phyloP scores from a whole-genome alignment of 345 rosid species.

The Pugionium cornutum region DNA sequence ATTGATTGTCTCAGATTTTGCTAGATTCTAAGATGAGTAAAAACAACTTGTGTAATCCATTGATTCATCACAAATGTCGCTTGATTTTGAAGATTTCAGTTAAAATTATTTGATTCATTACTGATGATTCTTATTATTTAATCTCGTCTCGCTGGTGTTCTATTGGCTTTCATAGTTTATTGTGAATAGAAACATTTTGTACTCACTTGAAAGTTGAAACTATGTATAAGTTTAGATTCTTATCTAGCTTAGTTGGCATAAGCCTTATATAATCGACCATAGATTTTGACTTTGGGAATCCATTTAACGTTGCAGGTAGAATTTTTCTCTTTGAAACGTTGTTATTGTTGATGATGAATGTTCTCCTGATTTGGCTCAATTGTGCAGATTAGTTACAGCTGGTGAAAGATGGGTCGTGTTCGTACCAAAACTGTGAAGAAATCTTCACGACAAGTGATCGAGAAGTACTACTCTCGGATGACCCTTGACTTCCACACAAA shows the following conservation, averaged over 20 bases:
- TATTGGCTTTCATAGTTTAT: too few relatives aligned
- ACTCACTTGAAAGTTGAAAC: too few relatives aligned
- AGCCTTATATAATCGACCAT: not conserved
- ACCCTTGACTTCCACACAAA: slow-evolving; percentile 51
- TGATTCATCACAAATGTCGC: not conserved
- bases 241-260: too few relatives aligned
- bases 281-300: not conserved
- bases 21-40: not conserved
- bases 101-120: too few relatives aligned
- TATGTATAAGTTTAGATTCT: too few relatives aligned
- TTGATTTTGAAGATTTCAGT: not conserved
- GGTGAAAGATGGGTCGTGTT: slow-evolving; percentile 67
- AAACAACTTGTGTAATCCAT: not conserved
- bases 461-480: slow-evolving; percentile 68
- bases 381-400: slow-evolving; percentile 5
- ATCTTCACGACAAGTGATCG: slow-evolving; percentile 80
- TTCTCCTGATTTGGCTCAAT: not conserved
- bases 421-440: slow-evolving; percentile 89
- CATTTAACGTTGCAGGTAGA: too few relatives aligned
- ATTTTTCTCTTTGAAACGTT: too few relatives aligned
- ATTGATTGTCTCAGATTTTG: not conserved
- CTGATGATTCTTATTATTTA: too few relatives aligned
- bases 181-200: too few relatives aligned
- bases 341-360: not conserved
- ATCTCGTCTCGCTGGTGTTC: too few relatives aligned